Conservation (phyloP, 768 basidiomycete genomes). For the Suillus placidus region DNA sequence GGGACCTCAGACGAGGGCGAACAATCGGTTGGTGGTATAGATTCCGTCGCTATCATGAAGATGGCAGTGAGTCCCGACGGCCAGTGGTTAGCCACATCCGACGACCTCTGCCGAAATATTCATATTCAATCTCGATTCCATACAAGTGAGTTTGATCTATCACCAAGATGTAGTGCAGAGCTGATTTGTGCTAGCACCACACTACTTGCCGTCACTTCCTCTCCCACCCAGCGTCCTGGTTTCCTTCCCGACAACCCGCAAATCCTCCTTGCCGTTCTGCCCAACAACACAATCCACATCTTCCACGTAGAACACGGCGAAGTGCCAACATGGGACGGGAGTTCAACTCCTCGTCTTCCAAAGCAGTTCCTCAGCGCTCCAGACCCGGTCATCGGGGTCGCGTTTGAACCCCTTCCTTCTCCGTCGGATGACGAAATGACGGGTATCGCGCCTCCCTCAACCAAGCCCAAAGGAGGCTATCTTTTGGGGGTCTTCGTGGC, state of each 20-base stretch:
- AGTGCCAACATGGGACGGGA: constrained; percentile 76
- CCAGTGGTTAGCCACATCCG: constrained; percentile 85
- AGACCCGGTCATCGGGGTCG: constrained; percentile 73
- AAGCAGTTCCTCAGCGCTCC: constrained; percentile 65
- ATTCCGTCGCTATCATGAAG: constrained; percentile 51
- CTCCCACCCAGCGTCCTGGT: constrained; percentile 67
- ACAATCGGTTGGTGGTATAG: constrained; percentile 9
- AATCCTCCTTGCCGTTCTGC: constrained; percentile 74
- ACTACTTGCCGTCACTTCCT: constrained; percentile 82
- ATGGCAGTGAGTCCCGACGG: constrained; percentile 83
- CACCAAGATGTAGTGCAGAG: background rate
- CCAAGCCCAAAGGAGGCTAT: constrained; percentile 43
- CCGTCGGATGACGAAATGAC: constrained; percentile 23
- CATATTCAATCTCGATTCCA: constrained; percentile 82
- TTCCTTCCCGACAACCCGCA: constrained; percentile 66
- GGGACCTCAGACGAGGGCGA: constrained; percentile 25
- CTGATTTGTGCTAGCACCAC: constrained; percentile 59
- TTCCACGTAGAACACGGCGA: constrained; percentile 84
- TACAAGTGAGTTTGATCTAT: constrained; percentile 51
- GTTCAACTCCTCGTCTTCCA: constrained; percentile 54
- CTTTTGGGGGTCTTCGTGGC: constrained; percentile 88
- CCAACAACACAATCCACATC: constrained; percentile 80
- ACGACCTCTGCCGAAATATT: constrained; percentile 68
- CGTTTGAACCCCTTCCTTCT: constrained; percentile 54
- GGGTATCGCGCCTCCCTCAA: constrained; percentile 9